phyloP scores from a whole-genome alignment of 306 rosid genomes.

The Prunus mongolica region DNA sequence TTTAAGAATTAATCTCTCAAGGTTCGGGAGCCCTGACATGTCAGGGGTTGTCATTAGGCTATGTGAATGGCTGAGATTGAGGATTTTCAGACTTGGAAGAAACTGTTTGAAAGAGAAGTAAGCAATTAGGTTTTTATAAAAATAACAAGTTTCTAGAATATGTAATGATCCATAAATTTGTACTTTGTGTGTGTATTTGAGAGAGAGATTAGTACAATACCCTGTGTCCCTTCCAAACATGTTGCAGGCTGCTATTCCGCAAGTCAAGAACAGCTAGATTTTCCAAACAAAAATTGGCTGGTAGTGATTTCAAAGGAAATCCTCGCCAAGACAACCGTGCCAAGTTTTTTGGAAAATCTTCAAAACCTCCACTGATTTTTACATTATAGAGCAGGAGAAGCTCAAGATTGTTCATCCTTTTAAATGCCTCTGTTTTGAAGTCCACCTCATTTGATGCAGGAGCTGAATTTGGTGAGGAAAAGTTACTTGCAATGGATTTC shows the following conservation, averaged over 20 bases:
- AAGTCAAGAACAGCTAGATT: conserved; percentile 9
- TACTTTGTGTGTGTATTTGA: background rate
- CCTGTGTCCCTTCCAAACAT: background rate
- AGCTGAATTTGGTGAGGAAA: background rate
- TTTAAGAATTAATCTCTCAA: conserved; percentile 6
- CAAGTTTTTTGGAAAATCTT: background rate
- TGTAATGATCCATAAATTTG: background rate
- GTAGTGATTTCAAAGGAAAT: conserved; percentile 4
- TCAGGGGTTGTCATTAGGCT: background rate
- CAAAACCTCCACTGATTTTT: background rate
- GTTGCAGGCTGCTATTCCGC: conserved; percentile 2
- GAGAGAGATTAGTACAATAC: background rate
- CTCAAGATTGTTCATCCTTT: background rate
- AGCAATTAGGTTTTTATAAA: background rate
- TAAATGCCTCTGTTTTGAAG: background rate
- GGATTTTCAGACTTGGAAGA: background rate
- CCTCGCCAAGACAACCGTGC: background rate
- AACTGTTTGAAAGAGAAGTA: background rate
- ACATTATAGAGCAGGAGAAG: background rate
- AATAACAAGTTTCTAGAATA: background rate
- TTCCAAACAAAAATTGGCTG: background rate
- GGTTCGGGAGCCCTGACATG: background rate
- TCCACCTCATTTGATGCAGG: background rate
- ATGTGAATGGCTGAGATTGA: conserved; percentile 6
- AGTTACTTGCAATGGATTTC: background rate